Evolutionary conservation across 495 filamentous ascomycete genomes (phyloP).

Genomic region (Aspergillus avenaceus): DNA sequence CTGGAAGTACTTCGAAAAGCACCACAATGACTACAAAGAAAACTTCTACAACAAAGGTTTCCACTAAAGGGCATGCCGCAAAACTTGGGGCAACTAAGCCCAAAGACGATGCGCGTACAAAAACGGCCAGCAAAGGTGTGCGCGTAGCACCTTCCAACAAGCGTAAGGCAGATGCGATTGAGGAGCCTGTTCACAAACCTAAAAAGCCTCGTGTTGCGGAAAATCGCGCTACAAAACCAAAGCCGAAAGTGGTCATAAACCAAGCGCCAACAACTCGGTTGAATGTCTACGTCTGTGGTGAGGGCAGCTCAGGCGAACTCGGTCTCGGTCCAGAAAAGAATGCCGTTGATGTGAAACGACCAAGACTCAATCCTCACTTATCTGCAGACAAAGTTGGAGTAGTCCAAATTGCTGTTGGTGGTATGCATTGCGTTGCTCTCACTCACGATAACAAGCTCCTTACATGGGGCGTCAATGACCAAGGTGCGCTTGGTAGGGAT

Average conservation of each 20-base stretch:
- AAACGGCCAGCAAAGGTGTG: constrained; percentile 14
- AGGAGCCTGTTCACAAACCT: constrained; percentile 21
- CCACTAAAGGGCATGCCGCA: constrained; percentile 11
- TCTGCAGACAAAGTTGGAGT: constrained; percentile 56
- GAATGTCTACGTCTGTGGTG: constrained; percentile 66
- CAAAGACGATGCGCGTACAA: constrained; percentile 13
- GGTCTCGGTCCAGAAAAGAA: constrained; percentile 59
- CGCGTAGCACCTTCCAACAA: constrained; percentile 27
- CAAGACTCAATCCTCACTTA: constrained; percentile 58
- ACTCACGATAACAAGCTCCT: constrained; percentile 60
- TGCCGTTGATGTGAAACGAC: constrained; percentile 63
- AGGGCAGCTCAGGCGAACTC: constrained; percentile 64
- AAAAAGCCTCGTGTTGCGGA: constrained; percentile 27
- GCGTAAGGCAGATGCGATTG: constrained; percentile 36
- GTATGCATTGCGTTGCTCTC: constrained; percentile 61
- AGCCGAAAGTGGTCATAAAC: constrained; percentile 39
- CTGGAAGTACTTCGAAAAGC: constrained; percentile 8
- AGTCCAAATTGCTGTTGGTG: constrained; percentile 57
- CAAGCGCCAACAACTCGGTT: constrained; percentile 43
- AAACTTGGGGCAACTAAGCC: constrained; percentile 9
- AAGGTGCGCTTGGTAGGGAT: constrained; percentile 59
- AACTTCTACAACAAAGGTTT: constrained; percentile 9
- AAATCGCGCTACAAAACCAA: constrained; percentile 19
- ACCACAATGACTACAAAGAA: constrained; percentile 12
- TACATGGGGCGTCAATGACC: constrained; percentile 69